phyloP scores from a whole-genome alignment of 495 filamentous ascomycete genomes.

The Penicillium steckii region DNA sequence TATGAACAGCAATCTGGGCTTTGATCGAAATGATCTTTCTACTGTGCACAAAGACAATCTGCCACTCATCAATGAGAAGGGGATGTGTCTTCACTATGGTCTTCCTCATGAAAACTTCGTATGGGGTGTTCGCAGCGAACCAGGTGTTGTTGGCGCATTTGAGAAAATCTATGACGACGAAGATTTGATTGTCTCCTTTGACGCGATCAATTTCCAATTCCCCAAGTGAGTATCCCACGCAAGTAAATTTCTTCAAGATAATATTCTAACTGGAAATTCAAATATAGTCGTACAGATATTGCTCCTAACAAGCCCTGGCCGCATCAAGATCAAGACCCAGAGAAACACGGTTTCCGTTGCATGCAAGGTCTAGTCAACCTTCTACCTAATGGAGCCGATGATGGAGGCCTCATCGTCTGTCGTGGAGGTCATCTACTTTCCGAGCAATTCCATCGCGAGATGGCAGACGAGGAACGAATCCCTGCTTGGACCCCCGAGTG shows the following conservation, averaged over 20 bases:
- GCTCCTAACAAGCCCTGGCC: constrained; percentile 44
- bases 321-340: constrained; percentile 46
- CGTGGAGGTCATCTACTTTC: constrained; percentile 31
- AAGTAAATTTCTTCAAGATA: background rate
- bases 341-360: constrained; percentile 42
- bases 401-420: constrained; percentile 43
- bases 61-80: constrained; percentile 42
- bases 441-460: constrained; percentile 35
- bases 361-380: constrained; percentile 50
- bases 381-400: constrained; percentile 39
- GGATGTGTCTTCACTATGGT: constrained; percentile 40
- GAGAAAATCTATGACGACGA: constrained; percentile 38
- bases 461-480: constrained; percentile 33
- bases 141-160: constrained; percentile 40
- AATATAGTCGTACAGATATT: constrained; percentile 30
- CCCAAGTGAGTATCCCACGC: constrained; percentile 22
- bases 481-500: constrained; percentile 38
- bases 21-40: constrained; percentile 33
- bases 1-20: constrained; percentile 33
- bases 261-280: background rate
- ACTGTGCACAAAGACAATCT: constrained; percentile 35
- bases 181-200: constrained; percentile 47
- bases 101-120: constrained; percentile 43
- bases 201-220: constrained; percentile 42
- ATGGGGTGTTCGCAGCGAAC: constrained; percentile 41